These are phyloP conservation scores for Leccinum sublutescens DNA, from an alignment of 768 basidiomycete genomes.

Conservation along the genomic window DNA sequence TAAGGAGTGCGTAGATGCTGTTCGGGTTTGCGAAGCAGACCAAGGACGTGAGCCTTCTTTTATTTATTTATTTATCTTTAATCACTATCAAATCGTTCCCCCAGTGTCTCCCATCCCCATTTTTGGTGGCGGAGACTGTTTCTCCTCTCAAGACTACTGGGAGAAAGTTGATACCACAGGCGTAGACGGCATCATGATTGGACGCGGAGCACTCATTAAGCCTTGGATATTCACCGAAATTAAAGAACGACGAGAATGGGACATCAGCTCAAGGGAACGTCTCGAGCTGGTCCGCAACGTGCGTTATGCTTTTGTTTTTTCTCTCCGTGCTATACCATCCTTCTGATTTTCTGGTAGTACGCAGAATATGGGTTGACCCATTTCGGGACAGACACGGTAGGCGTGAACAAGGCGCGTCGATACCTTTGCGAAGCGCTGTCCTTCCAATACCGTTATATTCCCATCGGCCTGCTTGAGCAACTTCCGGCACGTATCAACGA, in stretches of 20 bases:
- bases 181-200: constrained; percentile 96
- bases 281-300: constrained; percentile 78
- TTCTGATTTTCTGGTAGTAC: constrained; percentile 48
- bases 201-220: constrained; percentile 92
- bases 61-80: not conserved
- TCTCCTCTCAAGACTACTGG: constrained; percentile 84
- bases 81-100: not conserved
- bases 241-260: constrained; percentile 91
- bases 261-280: constrained; percentile 82
- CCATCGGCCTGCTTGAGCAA: constrained; percentile 85
- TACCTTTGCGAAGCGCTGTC: constrained; percentile 95
- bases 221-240: constrained; percentile 96
- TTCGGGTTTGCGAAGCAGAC: constrained; percentile 68
- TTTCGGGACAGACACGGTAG: constrained; percentile 84
- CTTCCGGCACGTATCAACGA: constrained; percentile 87
- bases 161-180: constrained; percentile 70
- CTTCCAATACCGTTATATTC: constrained; percentile 95
- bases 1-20: constrained; percentile 77
- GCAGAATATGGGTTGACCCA: constrained; percentile 86
- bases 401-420: constrained; percentile 86
- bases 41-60: constrained; percentile 58
- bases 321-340: not conserved
- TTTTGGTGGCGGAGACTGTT: constrained; percentile 95
- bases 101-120: constrained; percentile 85
- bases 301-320: constrained; percentile 15